Evolutionary conservation across 2,329 filamentous ascomycete genomes (phyloP).

Genomic region (Xylariaceae sp.): DNA sequence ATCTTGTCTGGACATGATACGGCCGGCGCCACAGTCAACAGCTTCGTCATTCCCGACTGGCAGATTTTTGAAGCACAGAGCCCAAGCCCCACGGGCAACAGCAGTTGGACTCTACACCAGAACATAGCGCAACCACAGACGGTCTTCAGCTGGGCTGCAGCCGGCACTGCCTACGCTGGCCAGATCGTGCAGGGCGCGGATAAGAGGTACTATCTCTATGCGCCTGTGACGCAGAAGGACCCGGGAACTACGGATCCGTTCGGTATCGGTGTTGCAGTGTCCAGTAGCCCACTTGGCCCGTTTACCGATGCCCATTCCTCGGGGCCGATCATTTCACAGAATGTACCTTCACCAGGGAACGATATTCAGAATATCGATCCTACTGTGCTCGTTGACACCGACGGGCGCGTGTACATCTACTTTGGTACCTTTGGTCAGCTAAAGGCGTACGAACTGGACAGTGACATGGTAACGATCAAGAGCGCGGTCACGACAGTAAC

Average conservation of each 20-base stretch:
- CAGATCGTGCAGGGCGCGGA: slow-evolving; percentile 34
- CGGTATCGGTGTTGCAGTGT: slow-evolving; percentile 36
- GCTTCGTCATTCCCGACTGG: slow-evolving; percentile 37
- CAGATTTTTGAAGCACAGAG: slow-evolving; percentile 30
- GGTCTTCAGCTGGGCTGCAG: slow-evolving; percentile 32
- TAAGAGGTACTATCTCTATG: slow-evolving; percentile 36
- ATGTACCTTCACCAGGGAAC: slow-evolving; percentile 29
- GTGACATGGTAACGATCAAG: slow-evolving; percentile 35
- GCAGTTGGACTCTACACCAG: slow-evolving; percentile 32
- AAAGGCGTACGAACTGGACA: slow-evolving; percentile 30
- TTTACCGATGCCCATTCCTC: slow-evolving; percentile 33
- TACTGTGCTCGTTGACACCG: slow-evolving; percentile 35
- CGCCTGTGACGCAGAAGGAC: slow-evolving; percentile 30
- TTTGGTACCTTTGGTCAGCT: slow-evolving; percentile 37
- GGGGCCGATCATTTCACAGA: slow-evolving; percentile 35
- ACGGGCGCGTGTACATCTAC: slow-evolving; percentile 35
- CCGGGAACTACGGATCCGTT: slow-evolving; percentile 31
- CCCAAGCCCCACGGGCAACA: slow-evolving; percentile 29
- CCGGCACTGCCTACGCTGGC: slow-evolving; percentile 33
- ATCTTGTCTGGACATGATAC: slow-evolving; percentile 35
- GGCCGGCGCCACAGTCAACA: slow-evolving; percentile 27
- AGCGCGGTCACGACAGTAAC: slow-evolving; percentile 21
- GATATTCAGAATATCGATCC: slow-evolving; percentile 39
- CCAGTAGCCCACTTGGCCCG: slow-evolving; percentile 32
- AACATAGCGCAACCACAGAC: slow-evolving; percentile 28